Evolutionary conservation across 176 grass and related monocot species (phyloP), one percentile per base, ranked within the genome.

Genomic region (Dactylis glomerata): DNA sequence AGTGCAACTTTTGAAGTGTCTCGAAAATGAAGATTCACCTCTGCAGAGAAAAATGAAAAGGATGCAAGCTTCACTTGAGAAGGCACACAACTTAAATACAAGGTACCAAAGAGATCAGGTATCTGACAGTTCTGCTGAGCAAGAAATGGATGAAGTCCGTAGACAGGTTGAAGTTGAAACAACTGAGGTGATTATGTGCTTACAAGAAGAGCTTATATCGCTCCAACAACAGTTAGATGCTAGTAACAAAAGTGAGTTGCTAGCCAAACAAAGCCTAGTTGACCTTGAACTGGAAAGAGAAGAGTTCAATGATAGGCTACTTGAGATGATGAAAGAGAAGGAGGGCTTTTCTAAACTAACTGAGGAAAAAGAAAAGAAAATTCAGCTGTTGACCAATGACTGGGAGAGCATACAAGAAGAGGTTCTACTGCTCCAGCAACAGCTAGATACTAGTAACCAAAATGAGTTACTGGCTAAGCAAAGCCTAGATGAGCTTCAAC

Each of bases 111-210:
- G 75, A 62, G 85, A 95, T 73, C 91, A 95, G 49, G 83, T 66
- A 73, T 91, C 91, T 86, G 91, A 98, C 66, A 92, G 24, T 80
- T 90, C 74, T 89, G 80, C 91, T 58, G 89, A 94, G 65, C 83
- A 83, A 92, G 96, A 95, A 90, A 98, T 93, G 91, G 96, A 95
- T 65, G 96, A 94, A 90, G 89, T 94, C 26, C 80, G 91, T 33
- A 95, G 88, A 85, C 93, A 98, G 82, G 93, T 95, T 76, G 96
- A 98, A 90, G 75, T 84, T 77, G 91, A 93, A 90, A 98, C 96
- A 81, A 84, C 96, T 86, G 93, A 98, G 75, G 96, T 95, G 45
- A 98, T 98, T 87, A 77, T 95, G 68, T 92, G 87, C 88, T 98
- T 98, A 84, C 83, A 98, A 90, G 89, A 95, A 74, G 96, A 98